Conservation (phyloP, 495 filamentous ascomycete species). For the Xylaria castorea region DNA sequence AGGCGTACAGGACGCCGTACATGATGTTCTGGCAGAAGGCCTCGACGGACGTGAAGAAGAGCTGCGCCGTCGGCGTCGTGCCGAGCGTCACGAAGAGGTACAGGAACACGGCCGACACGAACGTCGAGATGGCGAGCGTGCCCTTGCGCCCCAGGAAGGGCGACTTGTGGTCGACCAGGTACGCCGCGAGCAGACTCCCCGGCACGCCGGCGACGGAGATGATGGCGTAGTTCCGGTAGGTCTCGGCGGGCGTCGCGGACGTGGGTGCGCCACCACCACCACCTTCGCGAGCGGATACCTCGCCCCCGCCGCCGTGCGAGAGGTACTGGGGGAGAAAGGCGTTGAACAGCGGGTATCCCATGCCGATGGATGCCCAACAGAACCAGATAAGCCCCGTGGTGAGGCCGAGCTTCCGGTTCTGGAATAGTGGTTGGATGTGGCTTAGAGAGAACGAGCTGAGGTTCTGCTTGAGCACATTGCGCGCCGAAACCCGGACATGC, state of each 20-base stretch:
- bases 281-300: slow-evolving; percentile 48
- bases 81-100: slow-evolving; percentile 64
- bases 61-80: slow-evolving; percentile 65
- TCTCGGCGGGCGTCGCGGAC: slow-evolving; percentile 40
- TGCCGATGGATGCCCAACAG: slow-evolving; percentile 61
- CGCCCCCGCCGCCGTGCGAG: slow-evolving; percentile 67
- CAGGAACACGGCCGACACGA: slow-evolving; percentile 76
- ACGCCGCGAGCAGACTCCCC: slow-evolving; percentile 73
- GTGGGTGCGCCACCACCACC: slow-evolving; percentile 24
- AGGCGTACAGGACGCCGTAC: slow-evolving; percentile 88
- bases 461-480: slow-evolving; percentile 45
- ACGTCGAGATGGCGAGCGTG: slow-evolving; percentile 69
- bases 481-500: slow-evolving; percentile 39
- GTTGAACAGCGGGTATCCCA: slow-evolving; percentile 80
- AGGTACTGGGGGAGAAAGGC: slow-evolving; percentile 85
- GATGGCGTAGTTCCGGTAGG: slow-evolving; percentile 79
- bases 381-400: slow-evolving; percentile 64
- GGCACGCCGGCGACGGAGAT: slow-evolving; percentile 75
- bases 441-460: slow-evolving; percentile 52
- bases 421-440: slow-evolving; percentile 56
- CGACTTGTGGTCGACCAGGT: slow-evolving; percentile 69
- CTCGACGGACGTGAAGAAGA: slow-evolving; percentile 79
- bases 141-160: slow-evolving; percentile 76
- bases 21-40: slow-evolving; percentile 79
- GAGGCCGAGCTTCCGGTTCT: slow-evolving; percentile 52